Evolutionary conservation across 208 protist genomes (phyloP).

Genomic region (Phytomonas francai): DNA sequence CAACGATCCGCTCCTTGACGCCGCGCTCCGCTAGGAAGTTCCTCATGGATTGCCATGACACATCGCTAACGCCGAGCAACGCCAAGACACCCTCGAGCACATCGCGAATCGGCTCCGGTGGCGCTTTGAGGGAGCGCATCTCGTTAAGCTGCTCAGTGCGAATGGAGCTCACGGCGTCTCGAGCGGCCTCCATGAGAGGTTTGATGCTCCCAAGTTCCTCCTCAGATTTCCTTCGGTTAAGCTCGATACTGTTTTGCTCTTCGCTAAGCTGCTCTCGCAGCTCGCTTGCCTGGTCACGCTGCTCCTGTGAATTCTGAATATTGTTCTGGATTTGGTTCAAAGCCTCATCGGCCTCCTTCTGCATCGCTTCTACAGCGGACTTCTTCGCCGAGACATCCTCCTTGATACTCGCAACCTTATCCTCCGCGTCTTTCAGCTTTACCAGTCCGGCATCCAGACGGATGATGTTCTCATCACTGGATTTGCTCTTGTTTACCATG

Average conservation of each 20-base stretch:
- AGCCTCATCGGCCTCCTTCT: conserved; percentile 91
- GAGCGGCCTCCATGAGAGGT: conserved; percentile 92
- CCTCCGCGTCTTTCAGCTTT: conserved; percentile 93
- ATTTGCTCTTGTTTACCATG: conserved; percentile 64
- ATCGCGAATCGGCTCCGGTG: conserved; percentile 92
- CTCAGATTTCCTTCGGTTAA: conserved; percentile 83
- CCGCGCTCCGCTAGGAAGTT: conserved; percentile 90
- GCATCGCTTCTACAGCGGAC: conserved; percentile 86
- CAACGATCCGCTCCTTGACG: conserved; percentile 93
- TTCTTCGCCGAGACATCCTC: conserved; percentile 85
- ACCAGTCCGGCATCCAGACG: conserved; percentile 86
- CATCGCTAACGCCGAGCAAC: conserved; percentile 92
- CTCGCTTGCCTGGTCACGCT: conserved; percentile 83
- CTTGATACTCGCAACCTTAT: conserved; percentile 88
- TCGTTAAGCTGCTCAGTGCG: conserved; percentile 92
- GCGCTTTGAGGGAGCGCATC: conserved; percentile 91
- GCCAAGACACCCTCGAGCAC: conserved; percentile 95
- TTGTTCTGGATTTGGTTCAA: conserved; percentile 92
- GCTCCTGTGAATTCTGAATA: conserved; percentile 92
- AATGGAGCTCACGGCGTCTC: conserved; percentile 92
- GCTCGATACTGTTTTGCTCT: conserved; percentile 84
- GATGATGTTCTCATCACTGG: conserved; percentile 59
- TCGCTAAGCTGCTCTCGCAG: conserved; percentile 82
- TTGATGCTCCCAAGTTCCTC: conserved; percentile 89
- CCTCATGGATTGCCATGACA: conserved; percentile 95